Evolutionary conservation across 2,329 filamentous ascomycete species (phyloP).

Genomic region (Cyphellophora attinorum): DNA sequence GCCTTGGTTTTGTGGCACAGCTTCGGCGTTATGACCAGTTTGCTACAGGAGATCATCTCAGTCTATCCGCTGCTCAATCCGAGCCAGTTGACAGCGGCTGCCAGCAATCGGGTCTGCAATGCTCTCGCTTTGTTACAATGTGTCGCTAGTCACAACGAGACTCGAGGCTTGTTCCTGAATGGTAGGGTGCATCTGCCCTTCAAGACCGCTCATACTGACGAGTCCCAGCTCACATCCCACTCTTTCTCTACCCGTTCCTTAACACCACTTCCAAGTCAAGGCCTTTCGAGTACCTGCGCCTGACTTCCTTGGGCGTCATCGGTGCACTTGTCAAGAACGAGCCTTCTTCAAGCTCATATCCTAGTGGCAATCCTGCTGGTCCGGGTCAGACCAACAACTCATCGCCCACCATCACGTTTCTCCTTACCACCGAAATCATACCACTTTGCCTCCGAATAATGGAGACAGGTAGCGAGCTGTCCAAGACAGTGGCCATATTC

Average conservation of each 20-base stretch:
- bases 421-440: constrained; percentile 96
- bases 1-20: constrained; percentile 97
- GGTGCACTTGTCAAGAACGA: constrained; percentile 98
- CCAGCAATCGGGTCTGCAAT: constrained; percentile 95
- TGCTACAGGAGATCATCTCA: constrained; percentile 96
- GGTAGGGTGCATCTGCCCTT: constrained; percentile 44
- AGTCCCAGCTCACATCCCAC: constrained; percentile 93
- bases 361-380: constrained; percentile 13
- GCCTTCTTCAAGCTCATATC: constrained; percentile 20
- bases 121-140: constrained; percentile 91
- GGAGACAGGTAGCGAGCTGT: constrained; percentile 96
- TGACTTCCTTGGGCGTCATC: constrained; percentile 93
- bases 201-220: constrained; percentile 2
- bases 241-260: constrained; percentile 95
- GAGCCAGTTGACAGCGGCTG: constrained; percentile 92
- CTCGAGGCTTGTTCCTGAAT: constrained; percentile 82
- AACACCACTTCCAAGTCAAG: constrained; percentile 98
- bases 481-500: constrained; percentile 98
- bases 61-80: constrained; percentile 96
- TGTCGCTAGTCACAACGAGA: constrained; percentile 95
- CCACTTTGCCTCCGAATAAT: constrained; percentile 95
- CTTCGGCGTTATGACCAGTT: constrained; percentile 98
- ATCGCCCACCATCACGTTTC: constrained; percentile 96
- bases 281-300: constrained; percentile 91
- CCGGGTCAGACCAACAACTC: constrained; percentile 37